Base-by-base conservation (phyloP, 164 flowering plant species). In the Stephania japonica region DNA sequence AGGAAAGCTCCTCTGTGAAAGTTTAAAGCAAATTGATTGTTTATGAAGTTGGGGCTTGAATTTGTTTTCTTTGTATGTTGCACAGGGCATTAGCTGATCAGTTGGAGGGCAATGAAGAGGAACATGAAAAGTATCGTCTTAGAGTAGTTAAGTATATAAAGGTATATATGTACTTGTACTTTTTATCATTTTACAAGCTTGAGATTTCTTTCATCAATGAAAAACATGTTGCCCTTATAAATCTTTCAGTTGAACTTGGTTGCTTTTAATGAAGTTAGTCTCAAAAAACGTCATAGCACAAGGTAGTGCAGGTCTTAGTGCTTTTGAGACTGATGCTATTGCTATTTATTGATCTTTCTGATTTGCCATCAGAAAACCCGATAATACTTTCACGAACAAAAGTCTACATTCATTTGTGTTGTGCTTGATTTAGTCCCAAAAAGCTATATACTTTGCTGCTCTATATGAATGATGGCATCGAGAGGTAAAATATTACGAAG, bases 71-170 rank as follows among this genome's bases (percentile, higher is more conserved):
- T 47, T 61, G 69, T 67, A 64, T 80, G n/a, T 50, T 68, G 71
- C 72, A 73, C 87, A 93, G 98, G 86, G 91, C 88, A 65, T 76
- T 93, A 63, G 94, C 96, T 42, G 98, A 91, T 85, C 98, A 91
- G 75, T 78, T 93, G 83, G 95, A 91, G 80, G 97, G 97, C 64
- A 80, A 84, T 80, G 92, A 90, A 83, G 97, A 91, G 53, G 88
- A 88, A 74, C 88, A 93, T 78, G 72, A 70, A 66, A 93, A 90
- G 80, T 93, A 86, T 69, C 91, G 97, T 23, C 75, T 61, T 72
- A 90, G 87, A 89, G 97, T 90, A 38, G 91, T 90, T 0, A 78
- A 87, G 56, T 85, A 84, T 77, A 91, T 94, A 18, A 23, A 72
- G 90, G 97, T 94, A 81, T 65, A 18, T 14, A 53, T 14, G 1